phyloP scores from a whole-genome alignment of 805 yeast species.

The Kluyveromyces starmeri region DNA sequence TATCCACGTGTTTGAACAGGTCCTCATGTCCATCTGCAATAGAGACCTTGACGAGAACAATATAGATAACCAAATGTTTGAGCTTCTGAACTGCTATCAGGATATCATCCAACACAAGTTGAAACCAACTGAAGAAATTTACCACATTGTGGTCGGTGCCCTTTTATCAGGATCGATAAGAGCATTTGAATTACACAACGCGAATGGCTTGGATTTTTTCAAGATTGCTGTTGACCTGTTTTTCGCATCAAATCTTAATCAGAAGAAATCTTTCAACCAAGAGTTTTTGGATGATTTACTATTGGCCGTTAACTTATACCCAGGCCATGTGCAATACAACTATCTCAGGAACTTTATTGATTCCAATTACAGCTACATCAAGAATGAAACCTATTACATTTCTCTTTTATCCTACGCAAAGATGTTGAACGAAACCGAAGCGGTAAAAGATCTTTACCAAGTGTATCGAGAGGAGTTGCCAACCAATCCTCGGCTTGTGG shows the following conservation, averaged over 20 bases:
- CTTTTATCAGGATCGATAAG: slow-evolving; percentile 42
- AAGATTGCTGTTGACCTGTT: slow-evolving; percentile 43
- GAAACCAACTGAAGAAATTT: slow-evolving; percentile 51
- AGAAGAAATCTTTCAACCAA: slow-evolving; percentile 35
- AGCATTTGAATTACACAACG: slow-evolving; percentile 31
- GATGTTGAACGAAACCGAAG: slow-evolving; percentile 29
- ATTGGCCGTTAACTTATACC: slow-evolving; percentile 37
- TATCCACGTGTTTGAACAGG: slow-evolving; percentile 42
- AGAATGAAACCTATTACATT: slow-evolving; percentile 31
- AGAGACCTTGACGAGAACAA: slow-evolving; percentile 45
- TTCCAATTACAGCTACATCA: slow-evolving; percentile 18
- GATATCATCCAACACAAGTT: slow-evolving; percentile 46
- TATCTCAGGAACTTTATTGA: slow-evolving; percentile 28
- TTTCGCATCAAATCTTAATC: slow-evolving; percentile 33
- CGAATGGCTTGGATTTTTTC: slow-evolving; percentile 39
- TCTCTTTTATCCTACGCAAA: slow-evolving; percentile 34
- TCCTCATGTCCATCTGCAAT: slow-evolving; percentile 43
- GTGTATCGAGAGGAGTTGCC: slow-evolving; percentile 25
- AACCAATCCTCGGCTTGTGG: slow-evolving; percentile 14
- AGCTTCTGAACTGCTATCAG: slow-evolving; percentile 56
- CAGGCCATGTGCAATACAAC: slow-evolving; percentile 28
- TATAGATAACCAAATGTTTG: slow-evolving; percentile 52
- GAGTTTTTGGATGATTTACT: slow-evolving; percentile 38
- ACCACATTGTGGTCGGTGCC: slow-evolving; percentile 41
- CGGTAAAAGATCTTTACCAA: slow-evolving; percentile 34